Percentiles rank a stretch among this genome's conserved stretches.
Conservation (phyloP, 176 grass and related monocot species). For the Carex kokanica region DNA sequence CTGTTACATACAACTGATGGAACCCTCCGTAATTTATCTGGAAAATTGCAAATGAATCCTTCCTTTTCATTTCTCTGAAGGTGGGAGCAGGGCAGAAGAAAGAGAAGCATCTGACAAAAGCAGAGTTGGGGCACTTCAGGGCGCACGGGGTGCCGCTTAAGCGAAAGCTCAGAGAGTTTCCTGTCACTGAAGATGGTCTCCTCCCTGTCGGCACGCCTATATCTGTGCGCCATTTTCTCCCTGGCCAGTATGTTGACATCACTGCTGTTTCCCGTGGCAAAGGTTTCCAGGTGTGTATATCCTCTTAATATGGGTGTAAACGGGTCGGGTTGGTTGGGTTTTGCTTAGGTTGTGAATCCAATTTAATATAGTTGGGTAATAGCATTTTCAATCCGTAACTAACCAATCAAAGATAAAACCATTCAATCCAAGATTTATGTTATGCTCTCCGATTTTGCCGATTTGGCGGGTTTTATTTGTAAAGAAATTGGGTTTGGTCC, state of each 20-base stretch:
- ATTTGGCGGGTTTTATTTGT: too few relatives aligned
- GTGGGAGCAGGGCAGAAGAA: slow-evolving; percentile 97
- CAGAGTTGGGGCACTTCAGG: slow-evolving; percentile 91
- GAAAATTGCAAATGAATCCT: background rate
- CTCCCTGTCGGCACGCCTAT: slow-evolving; percentile 87
- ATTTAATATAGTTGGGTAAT: too few relatives aligned
- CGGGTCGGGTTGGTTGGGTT: too few relatives aligned
- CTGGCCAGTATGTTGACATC: slow-evolving; percentile 90
- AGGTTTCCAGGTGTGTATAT: slow-evolving; percentile 80
- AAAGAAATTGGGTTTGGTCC: too few relatives aligned
- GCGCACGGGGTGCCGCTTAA: slow-evolving; percentile 75
- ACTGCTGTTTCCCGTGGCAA: slow-evolving; percentile 81
- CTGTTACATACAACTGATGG: slow-evolving; percentile 1
- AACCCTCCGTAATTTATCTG: slow-evolving; percentile 9
- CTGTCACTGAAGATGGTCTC: slow-evolving; percentile 88
- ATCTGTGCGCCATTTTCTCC: slow-evolving; percentile 87
- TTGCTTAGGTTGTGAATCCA: too few relatives aligned
- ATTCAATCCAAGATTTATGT: too few relatives aligned
- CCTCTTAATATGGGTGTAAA: background rate
- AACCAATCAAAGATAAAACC: too few relatives aligned
- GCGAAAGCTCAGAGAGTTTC: slow-evolving; percentile 92
- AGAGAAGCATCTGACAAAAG: slow-evolving; percentile 94
- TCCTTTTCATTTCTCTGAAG: slow-evolving; percentile 36
- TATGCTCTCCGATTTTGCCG: too few relatives aligned
- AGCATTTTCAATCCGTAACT: too few relatives aligned